Percentiles rank a stretch among this genome's conserved stretches.
Evolutionary conservation across 116 monocot species (phyloP).

Genomic region (Posidonia oceanica): DNA sequence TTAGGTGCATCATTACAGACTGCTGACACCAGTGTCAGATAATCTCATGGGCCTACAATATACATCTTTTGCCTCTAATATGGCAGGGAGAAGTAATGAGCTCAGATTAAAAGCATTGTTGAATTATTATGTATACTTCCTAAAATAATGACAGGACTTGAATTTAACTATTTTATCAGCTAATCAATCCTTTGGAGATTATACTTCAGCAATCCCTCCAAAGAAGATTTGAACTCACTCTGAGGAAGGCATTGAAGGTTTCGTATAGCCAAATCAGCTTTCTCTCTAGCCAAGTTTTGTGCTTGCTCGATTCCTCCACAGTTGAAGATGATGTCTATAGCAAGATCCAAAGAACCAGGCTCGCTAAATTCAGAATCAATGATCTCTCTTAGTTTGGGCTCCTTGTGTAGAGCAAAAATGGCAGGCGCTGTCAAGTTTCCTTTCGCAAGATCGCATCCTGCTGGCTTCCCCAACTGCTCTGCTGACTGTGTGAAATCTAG

Average conservation of each 20-base stretch:
- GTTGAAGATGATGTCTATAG: constrained; percentile 47
- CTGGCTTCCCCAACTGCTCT: constrained; percentile 91
- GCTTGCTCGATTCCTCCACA: constrained; percentile 63
- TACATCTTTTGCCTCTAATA: constrained; percentile 1
- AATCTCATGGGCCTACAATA: background rate
- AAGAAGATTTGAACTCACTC: constrained; percentile 46
- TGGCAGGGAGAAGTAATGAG: background rate
- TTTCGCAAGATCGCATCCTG: constrained; percentile 64
- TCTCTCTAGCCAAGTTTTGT: constrained; percentile 62
- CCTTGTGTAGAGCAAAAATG: constrained; percentile 68
- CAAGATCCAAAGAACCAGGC: constrained; percentile 46
- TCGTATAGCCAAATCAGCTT: constrained; percentile 46
- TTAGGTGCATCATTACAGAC: no score
- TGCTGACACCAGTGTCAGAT: background rate
- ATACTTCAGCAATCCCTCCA: constrained; percentile 69
- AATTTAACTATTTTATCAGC: background rate
- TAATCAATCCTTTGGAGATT: constrained; percentile 80
- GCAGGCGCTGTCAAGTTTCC: constrained; percentile 92
- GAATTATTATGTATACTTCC: background rate
- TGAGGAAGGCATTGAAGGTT: constrained; percentile 62
- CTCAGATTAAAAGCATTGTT: background rate
- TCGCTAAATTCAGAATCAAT: constrained; percentile 83
- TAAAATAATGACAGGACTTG: background rate
- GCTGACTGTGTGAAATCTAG: constrained; percentile 90
- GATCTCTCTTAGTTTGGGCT: constrained; percentile 54